phyloP scores from a whole-genome alignment of 768 basidiomycete species.

The Botryobasidium botryosum region DNA sequence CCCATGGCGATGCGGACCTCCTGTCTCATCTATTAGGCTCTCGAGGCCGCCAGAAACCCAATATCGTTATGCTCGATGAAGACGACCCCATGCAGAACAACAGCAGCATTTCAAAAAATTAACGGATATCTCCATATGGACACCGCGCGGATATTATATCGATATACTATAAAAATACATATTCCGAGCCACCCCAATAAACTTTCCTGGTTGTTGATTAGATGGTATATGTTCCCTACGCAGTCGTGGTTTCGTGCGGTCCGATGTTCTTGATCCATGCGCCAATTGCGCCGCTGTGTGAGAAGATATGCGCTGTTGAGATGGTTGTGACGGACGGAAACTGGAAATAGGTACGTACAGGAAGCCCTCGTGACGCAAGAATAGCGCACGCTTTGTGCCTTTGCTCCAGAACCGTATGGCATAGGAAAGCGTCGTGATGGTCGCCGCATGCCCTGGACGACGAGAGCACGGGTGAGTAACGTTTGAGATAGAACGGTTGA shows the following conservation, averaged over 20 bases:
- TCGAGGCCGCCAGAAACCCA: no score
- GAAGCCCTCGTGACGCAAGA: conserved; percentile 96
- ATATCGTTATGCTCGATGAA: no score
- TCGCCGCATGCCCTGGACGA: conserved; percentile 75
- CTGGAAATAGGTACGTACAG: conserved; percentile 38
- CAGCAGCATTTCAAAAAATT: no score
- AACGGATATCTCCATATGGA: no score
- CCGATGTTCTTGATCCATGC: conserved; percentile 98
- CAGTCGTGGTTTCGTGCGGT: background rate
- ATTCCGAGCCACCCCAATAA: background rate
- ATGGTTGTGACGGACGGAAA: background rate
- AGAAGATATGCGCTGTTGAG: background rate
- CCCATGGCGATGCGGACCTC: no score
- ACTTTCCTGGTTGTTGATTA: background rate
- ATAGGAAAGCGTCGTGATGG: conserved; percentile 93
- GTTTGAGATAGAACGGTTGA: background rate
- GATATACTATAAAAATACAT: background rate
- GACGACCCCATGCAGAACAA: no score
- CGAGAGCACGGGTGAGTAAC: conserved; percentile 9
- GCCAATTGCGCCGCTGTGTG: conserved; percentile 68
- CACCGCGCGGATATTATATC: no score
- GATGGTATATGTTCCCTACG: background rate
- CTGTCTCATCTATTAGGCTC: no score
- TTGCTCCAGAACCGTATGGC: conserved; percentile 99
- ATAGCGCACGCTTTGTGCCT: conserved; percentile 88